Conservation (phyloP, 2,329 filamentous ascomycete genomes). For the Penicillium sp. region DNA sequence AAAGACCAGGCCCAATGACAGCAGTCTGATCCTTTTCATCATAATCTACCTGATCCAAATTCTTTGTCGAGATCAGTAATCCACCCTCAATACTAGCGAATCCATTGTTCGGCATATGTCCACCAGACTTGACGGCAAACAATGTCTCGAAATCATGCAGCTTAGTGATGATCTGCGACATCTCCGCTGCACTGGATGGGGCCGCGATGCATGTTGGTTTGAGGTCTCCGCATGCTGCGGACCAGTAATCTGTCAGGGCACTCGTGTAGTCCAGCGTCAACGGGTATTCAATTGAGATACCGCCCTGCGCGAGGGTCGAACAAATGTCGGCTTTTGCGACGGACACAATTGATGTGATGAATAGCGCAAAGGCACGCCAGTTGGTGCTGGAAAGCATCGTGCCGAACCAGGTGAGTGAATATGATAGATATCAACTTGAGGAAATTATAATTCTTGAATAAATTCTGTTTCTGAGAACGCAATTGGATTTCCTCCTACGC, state of each 20-base stretch:
- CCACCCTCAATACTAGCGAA: conserved; percentile 49
- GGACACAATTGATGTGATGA: conserved; percentile 18
- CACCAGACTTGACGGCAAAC: conserved; percentile 57
- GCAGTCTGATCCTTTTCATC: conserved; percentile 40
- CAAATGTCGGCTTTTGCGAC: conserved; percentile 38
- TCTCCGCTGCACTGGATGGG: conserved; percentile 52
- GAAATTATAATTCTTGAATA: neutral
- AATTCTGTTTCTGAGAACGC: neutral
- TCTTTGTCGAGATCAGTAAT: conserved; percentile 47
- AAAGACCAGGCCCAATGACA: conserved; percentile 37
- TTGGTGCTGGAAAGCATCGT: conserved; percentile 16
- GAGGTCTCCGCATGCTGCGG: conserved; percentile 44
- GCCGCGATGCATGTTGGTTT: conserved; percentile 50
- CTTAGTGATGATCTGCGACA: conserved; percentile 53
- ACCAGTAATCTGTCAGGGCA: conserved; percentile 50
- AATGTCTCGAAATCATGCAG: conserved; percentile 50
- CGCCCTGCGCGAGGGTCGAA: conserved; percentile 34
- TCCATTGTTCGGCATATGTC: conserved; percentile 49
- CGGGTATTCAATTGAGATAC: conserved; percentile 35
- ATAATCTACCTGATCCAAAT: conserved; percentile 40
- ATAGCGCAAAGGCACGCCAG: conserved; percentile 23
- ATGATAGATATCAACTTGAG: neutral
- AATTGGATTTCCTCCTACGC: neutral
- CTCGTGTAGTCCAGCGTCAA: conserved; percentile 35
- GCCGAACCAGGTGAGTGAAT: too few species aligned